phyloP scores from a whole-genome alignment of 257 asterid species.

The Scutellaria minor region DNA sequence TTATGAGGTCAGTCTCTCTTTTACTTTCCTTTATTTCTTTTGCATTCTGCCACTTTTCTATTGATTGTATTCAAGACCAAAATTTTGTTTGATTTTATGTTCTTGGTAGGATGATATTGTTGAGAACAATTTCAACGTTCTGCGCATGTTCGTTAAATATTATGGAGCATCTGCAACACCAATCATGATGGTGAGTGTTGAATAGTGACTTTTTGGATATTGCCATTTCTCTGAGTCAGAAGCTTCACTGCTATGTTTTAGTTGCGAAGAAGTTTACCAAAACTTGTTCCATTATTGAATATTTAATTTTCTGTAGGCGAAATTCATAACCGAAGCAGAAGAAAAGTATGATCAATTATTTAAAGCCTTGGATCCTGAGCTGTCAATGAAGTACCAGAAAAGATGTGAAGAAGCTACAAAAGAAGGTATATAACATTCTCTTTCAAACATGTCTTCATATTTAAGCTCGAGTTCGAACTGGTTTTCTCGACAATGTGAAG shows the following conservation, averaged over 20 bases:
- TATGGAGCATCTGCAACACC: conserved; percentile 89
- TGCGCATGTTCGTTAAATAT: conserved; percentile 78
- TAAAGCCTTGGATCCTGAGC: conserved; percentile 61
- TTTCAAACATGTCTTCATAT: neutral
- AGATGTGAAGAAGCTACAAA: conserved; percentile 94
- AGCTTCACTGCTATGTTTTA: neutral
- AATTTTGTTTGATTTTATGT: neutral
- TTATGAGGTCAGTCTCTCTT: conserved; percentile 72
- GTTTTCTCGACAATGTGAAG: neutral
- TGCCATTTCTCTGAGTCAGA: neutral
- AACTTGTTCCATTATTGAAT: neutral
- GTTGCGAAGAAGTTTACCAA: too few relatives aligned
- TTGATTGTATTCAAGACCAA: neutral
- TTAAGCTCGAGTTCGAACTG: neutral
- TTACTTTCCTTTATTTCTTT: neutral
- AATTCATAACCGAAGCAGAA: conserved; percentile 74
- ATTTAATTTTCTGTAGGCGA: conserved; percentile 52
- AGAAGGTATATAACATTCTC: conserved; percentile 58
- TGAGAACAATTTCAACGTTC: conserved; percentile 79
- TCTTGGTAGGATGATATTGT: conserved; percentile 69
- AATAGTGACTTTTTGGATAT: neutral
- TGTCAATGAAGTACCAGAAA: conserved; percentile 58
- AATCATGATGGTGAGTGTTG: conserved; percentile 72
- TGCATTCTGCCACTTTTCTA: neutral
- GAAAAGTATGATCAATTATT: conserved; percentile 61